Conservation (phyloP, 106 monocot genomes). For the Iris macrosiphon region DNA sequence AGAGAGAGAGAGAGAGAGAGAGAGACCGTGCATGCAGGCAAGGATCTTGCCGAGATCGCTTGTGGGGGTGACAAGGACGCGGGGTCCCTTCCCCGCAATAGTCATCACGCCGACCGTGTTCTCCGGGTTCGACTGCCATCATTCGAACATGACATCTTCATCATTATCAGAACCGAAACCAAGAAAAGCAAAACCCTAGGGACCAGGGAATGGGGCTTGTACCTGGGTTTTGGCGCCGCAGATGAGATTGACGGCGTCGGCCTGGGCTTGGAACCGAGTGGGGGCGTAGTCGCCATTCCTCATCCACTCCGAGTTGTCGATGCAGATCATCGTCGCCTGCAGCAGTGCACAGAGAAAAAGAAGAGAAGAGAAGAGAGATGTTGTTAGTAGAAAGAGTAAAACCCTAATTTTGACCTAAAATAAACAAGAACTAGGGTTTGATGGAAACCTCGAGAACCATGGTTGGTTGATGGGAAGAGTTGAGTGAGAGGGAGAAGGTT, state of each 20-base stretch:
- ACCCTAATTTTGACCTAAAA: not conserved
- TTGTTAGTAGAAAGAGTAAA: not conserved
- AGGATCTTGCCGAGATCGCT: slow-evolving; percentile 95
- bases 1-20: not conserved
- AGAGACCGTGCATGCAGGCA: slow-evolving; percentile 84
- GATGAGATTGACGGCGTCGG: slow-evolving; percentile 83
- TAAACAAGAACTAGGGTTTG: not conserved
- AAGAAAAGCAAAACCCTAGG: not conserved
- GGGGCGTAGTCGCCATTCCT: slow-evolving; percentile 91
- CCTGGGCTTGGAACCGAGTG: slow-evolving; percentile 75
- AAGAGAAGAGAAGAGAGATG: not conserved
- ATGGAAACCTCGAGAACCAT: slow-evolving; percentile 29
- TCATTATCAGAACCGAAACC: not conserved
- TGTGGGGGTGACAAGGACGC: slow-evolving; percentile 91
- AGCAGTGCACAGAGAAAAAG: no score
- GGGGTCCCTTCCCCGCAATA: slow-evolving; percentile 84
- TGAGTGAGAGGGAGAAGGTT: no score
- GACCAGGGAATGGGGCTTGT: not conserved
- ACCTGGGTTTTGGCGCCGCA: slow-evolving; percentile 94
- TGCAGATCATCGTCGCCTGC: slow-evolving; percentile 96
- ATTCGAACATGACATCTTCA: not conserved
- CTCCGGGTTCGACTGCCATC: slow-evolving; percentile 82
- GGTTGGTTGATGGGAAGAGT: no score
- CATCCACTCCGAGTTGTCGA: slow-evolving; percentile 99
- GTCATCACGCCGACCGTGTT: slow-evolving; percentile 92